phyloP scores from a whole-genome alignment of 2,329 filamentous ascomycete species.

The Apiospora koreana region DNA sequence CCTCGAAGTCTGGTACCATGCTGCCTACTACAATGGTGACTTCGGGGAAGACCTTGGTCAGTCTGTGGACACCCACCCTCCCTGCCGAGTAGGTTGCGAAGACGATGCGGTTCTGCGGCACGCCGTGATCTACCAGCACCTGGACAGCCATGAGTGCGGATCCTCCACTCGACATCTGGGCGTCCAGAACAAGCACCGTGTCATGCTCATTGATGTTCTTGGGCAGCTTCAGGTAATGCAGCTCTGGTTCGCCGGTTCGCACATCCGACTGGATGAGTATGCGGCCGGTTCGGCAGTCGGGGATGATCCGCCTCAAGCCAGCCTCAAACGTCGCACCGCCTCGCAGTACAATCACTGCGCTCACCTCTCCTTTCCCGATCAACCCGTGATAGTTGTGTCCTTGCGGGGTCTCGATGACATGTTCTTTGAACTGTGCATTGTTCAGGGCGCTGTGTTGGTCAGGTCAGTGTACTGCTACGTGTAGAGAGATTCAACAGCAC shows the following conservation, averaged over 20 bases:
- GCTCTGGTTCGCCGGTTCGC: constrained; percentile 83
- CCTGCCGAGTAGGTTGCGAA: constrained; percentile 93
- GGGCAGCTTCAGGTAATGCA: constrained; percentile 85
- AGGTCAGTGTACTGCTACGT: not conserved
- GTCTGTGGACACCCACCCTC: constrained; percentile 76
- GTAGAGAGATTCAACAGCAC: not conserved
- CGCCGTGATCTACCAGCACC: constrained; percentile 92
- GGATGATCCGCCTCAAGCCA: constrained; percentile 85
- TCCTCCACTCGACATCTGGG: constrained; percentile 92
- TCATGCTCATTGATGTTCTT: constrained; percentile 72
- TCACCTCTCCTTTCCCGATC: constrained; percentile 69
- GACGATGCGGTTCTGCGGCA: constrained; percentile 80
- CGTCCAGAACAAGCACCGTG: constrained; percentile 83
- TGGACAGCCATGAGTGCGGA: constrained; percentile 89
- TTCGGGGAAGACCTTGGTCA: constrained; percentile 86
- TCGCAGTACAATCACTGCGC: constrained; percentile 84
- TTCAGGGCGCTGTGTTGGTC: constrained; percentile 64
- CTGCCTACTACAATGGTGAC: constrained; percentile 85
- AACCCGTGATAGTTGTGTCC: constrained; percentile 72
- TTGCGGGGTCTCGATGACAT: constrained; percentile 69
- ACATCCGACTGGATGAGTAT: constrained; percentile 88
- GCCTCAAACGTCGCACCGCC: constrained; percentile 88
- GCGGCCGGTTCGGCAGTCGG: constrained; percentile 87
- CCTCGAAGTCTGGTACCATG: constrained; percentile 78
- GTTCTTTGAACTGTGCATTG: constrained; percentile 68